Percentiles rank a stretch among this genome's conserved stretches.
phyloP scores from a whole-genome alignment of 306 rosid species.

The Albizia julibrissin region DNA sequence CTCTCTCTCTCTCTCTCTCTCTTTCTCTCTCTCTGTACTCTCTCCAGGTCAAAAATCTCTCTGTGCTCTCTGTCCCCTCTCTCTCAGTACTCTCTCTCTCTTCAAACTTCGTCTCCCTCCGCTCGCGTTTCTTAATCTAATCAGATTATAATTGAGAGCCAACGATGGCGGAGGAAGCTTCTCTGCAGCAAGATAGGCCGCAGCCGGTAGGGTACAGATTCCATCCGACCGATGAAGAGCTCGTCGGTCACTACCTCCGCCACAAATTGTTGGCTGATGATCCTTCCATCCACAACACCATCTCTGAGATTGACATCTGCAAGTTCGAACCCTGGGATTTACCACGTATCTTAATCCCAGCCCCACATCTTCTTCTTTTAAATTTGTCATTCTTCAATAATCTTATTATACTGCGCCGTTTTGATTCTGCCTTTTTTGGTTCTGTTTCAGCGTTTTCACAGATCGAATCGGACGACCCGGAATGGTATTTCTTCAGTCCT shows the following conservation, averaged over 20 bases:
- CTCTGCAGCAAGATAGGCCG: not conserved
- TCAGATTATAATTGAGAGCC: not conserved
- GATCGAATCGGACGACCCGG: conserved; percentile 41
- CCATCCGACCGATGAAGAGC: conserved; percentile 70
- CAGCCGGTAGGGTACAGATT: conserved; percentile 54
- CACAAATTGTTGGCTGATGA: conserved; percentile 37
- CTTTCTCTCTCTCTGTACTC: too few species aligned
- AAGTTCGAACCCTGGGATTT: not conserved
- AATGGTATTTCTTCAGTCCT: conserved; percentile 66
- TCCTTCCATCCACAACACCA: not conserved
- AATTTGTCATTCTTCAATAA: too few species aligned
- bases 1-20: too few species aligned
- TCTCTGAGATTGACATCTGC: not conserved
- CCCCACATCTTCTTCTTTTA: not conserved
- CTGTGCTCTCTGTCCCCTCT: too few species aligned
- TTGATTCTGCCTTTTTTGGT: too few species aligned
- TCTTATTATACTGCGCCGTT: too few species aligned
- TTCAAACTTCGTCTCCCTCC: not conserved
- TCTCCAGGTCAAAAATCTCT: too few species aligned
- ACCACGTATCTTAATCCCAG: not conserved
- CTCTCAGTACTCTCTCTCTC: too few species aligned
- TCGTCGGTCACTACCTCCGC: conserved; percentile 46
- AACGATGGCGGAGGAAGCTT: not conserved
- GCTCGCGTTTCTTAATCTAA: too few species aligned
- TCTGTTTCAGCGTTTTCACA: conserved; percentile 29